Base-by-base conservation (phyloP, 768 basidiomycete species). In the Serendipita vermifera region DNA sequence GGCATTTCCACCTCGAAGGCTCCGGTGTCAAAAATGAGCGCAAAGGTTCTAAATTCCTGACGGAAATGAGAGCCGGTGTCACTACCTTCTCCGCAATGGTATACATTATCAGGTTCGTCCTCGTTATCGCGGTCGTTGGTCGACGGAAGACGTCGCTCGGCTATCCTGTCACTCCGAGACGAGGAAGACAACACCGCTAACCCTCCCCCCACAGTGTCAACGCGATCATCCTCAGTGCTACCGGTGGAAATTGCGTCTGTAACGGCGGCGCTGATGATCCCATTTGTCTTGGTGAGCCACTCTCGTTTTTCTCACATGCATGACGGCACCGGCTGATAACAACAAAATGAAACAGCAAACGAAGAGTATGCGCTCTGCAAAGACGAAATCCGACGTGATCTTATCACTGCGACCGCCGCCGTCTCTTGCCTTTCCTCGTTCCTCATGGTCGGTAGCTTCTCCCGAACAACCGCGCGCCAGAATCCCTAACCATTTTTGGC, bases 211-310 rank as follows among this genome's bases (percentile, higher is more conserved):
- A 88, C 59, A 85, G 86, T 24, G 88, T 92, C 64, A 92, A 92
- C 64, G 85, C 88, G 3, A 72, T 82, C 14, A 87, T 92, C 60
- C 65, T 92, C 32, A 74, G 80, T 2, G 79, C 82, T 61, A 76
- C 83, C 1, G 89, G 88, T 41, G 89, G 88, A 55, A 82, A 87
- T 3, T 91, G 88, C 63, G 83, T 78, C 36, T 92, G 88, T 70
- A 71, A 77, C 2, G 70, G 77, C 0, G 66, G 71, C 35, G 77
- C 27, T 17, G 27, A 31, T 24, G 27, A 31, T 51, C 65, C 64
- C 7, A 64, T 64, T 53, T 69, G 66, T 41, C 5, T 4, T 29
- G 15, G 48, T 55, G 20, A 38, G 56, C 31, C 13, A 22, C 13
- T 14, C 29, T 33, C 35, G 27, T 31, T 54, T 54, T 35, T 11